A percentile compares a stretch with the other conserved stretches of the same genome.
Evolutionary conservation across 2,329 filamentous ascomycete genomes (phyloP).

Genomic region (Monosporascus cannonballus): DNA sequence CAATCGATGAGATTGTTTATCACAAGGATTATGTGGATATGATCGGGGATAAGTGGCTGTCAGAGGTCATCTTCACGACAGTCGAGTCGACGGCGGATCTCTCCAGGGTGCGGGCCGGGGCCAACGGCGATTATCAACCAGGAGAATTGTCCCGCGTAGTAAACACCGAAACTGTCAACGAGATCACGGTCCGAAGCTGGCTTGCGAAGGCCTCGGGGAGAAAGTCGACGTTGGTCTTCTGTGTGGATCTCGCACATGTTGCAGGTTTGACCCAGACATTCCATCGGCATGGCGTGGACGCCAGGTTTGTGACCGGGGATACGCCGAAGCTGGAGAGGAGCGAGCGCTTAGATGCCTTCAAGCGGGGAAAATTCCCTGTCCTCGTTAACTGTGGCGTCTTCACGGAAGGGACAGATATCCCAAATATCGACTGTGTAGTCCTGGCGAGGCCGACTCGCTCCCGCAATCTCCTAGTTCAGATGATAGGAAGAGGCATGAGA

Average conservation of each 20-base stretch:
- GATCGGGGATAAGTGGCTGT: slow-evolving; percentile 80
- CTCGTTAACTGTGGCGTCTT: slow-evolving; percentile 94
- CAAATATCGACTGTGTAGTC: slow-evolving; percentile 90
- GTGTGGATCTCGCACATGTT: slow-evolving; percentile 84
- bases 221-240: slow-evolving; percentile 88
- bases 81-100: slow-evolving; percentile 79
- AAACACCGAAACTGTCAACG: slow-evolving; percentile 76
- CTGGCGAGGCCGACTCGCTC: slow-evolving; percentile 85
- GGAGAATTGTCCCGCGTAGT: slow-evolving; percentile 74
- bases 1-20: slow-evolving; percentile 93
- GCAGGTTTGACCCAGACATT: slow-evolving; percentile 69
- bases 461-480: slow-evolving; percentile 89
- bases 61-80: slow-evolving; percentile 89
- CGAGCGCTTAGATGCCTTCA: slow-evolving; percentile 70
- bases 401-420: slow-evolving; percentile 95
- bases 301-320: slow-evolving; percentile 77
- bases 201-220: slow-evolving; percentile 65
- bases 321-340: slow-evolving; percentile 65
- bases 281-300: slow-evolving; percentile 71
- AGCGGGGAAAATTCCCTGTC: slow-evolving; percentile 70
- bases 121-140: slow-evolving; percentile 72
- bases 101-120: slow-evolving; percentile 56
- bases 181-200: slow-evolving; percentile 83
- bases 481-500: slow-evolving; percentile 94
- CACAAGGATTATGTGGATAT: slow-evolving; percentile 68